Evolutionary conservation across 2,329 filamentous ascomycete genomes (phyloP), one percentile per base, ranked within the genome.

Genomic region (Podosphaera fusca): DNA sequence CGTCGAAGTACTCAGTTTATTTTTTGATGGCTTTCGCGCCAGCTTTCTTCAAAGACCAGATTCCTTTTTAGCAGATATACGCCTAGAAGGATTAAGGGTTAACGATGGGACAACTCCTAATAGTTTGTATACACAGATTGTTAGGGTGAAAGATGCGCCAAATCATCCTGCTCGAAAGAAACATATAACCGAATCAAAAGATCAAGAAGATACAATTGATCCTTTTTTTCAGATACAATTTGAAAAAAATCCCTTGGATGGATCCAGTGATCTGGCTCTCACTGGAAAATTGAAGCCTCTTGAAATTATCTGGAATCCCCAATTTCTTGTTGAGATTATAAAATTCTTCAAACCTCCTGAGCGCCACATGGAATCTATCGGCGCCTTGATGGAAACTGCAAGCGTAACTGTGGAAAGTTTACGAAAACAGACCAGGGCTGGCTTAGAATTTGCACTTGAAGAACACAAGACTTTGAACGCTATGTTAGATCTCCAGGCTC

Each of bases 401-500:
- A 89, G 92, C 31, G 90, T 90, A 1, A 98, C 92, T 0, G 90
- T 98, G 0, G 90, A 98, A 69, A 90, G 89, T 6, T 75, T 98
- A 58, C 80, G 94, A 38, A 89, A 96, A 68, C 94, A 98, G 71
- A 98, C 94, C 3, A 80, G 94, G 67, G 90, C 92, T 55, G 90
- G 92, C 33, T 78, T 99, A 38, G 89, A 98, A 69, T 98, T 95
- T 70, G 94, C 92, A 0, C 73, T 99, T 2, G 85, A 95, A 65
- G 94, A 98, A 67, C 92, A 98, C 74, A 96, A 95, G 73, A 96
- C 92, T 1, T 84, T 98, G 67, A 95, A 98, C 64, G 90, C 90
- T 12, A 87, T 96, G 64, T 75, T 99, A 49, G 92, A 98, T 68
- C 79, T 98, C 10, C 89, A 95, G 67, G 92, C 92, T 0, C 92